Evolutionary conservation across 1,139 yeast species (phyloP).

Genomic region (Suhomyces terraborum): DNA sequence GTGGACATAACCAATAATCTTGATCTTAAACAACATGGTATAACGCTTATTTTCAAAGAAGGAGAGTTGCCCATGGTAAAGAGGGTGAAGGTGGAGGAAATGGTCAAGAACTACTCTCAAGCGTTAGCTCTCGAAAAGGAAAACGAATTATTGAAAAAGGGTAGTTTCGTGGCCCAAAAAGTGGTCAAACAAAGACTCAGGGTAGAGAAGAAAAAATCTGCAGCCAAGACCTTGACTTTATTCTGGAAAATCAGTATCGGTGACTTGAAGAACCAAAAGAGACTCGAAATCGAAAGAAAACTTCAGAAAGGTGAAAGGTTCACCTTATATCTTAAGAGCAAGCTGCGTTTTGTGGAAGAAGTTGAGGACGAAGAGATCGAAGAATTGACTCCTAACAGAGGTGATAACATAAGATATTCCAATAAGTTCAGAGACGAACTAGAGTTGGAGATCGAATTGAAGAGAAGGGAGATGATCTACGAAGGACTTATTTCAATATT

Average conservation of each 20-base stretch:
- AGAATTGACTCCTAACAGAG: slow-evolving; percentile 6
- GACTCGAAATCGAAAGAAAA: slow-evolving; percentile 35
- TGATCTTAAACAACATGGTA: slow-evolving; percentile 35
- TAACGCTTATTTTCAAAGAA: slow-evolving; percentile 29
- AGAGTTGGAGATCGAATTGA: slow-evolving; percentile 31
- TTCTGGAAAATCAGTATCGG: slow-evolving; percentile 44
- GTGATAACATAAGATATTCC: slow-evolving; percentile 13
- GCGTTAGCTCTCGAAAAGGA: slow-evolving; percentile 37
- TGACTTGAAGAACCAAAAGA: slow-evolving; percentile 44
- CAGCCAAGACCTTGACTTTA: slow-evolving; percentile 36
- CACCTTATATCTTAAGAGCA: slow-evolving; percentile 29
- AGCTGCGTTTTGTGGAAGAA: slow-evolving; percentile 14
- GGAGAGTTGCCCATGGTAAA: slow-evolving; percentile 34
- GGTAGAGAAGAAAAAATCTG: slow-evolving; percentile 40
- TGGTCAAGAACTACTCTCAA: slow-evolving; percentile 37
- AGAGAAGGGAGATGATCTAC: slow-evolving; percentile 33
- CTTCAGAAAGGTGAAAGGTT: slow-evolving; percentile 39
- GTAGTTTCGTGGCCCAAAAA: slow-evolving; percentile 36
- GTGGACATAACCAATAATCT: slow-evolving; percentile 34
- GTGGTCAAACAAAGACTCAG: slow-evolving; percentile 32
- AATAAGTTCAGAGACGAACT: slow-evolving; percentile 20
- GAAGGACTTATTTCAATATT: slow-evolving; percentile 30
- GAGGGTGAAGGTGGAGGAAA: slow-evolving; percentile 29
- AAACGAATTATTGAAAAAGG: slow-evolving; percentile 35
- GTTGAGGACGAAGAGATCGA: slow-evolving; percentile 13